Conservation (phyloP, 495 filamentous ascomycete genomes). For the Parmelia sp. region DNA sequence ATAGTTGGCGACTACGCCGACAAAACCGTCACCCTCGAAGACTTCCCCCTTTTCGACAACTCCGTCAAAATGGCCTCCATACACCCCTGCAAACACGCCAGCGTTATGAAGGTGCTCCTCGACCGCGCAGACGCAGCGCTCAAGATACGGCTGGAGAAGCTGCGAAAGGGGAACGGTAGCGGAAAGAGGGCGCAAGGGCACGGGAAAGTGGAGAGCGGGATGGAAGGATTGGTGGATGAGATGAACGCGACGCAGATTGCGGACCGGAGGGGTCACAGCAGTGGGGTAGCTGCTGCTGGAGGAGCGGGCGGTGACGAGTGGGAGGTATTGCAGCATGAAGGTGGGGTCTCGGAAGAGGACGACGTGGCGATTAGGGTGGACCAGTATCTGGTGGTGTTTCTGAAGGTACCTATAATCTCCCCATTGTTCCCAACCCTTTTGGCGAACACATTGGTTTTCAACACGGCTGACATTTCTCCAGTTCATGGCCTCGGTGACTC, state of each 20-base stretch:
- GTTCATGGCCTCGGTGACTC: constrained; percentile 96
- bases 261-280: constrained; percentile 35
- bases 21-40: constrained; percentile 97
- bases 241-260: constrained; percentile 41
- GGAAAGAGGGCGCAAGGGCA: constrained; percentile 48
- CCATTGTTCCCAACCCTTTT: neutral
- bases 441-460: neutral
- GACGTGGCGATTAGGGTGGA: constrained; percentile 91
- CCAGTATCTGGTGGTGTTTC: constrained; percentile 94
- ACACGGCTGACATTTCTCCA: constrained; percentile 20
- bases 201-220: constrained; percentile 50
- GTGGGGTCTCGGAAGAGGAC: constrained; percentile 55
- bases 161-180: constrained; percentile 45
- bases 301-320: constrained; percentile 67
- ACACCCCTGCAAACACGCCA: constrained; percentile 88
- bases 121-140: constrained; percentile 90
- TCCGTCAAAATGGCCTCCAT: constrained; percentile 91
- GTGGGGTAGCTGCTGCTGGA: constrained; percentile 51
- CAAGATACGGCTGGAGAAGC: constrained; percentile 78
- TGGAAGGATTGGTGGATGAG: constrained; percentile 60
- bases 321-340: constrained; percentile 65
- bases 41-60: constrained; percentile 83
- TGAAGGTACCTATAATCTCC: constrained; percentile 49
- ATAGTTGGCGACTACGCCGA: constrained; percentile 99
- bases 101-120: constrained; percentile 95